Evolutionary conservation across 148 eudicot species (phyloP).

Genomic region (Camellia japonica): DNA sequence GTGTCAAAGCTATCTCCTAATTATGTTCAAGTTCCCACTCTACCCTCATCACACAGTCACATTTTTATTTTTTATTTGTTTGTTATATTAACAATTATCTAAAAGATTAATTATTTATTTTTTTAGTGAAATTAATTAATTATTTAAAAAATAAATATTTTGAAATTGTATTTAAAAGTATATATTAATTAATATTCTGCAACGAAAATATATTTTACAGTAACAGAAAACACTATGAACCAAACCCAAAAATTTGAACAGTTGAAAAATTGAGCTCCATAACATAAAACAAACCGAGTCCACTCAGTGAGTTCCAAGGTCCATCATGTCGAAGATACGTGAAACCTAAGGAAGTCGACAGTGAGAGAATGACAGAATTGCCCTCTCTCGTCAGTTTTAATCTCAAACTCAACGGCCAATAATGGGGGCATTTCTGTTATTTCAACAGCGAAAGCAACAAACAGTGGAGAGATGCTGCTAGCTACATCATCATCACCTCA

Average conservation of each 20-base stretch:
- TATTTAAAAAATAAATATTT: too few species aligned
- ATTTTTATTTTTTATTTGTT: too few species aligned
- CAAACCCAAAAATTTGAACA: too few species aligned
- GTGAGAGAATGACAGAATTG: not conserved
- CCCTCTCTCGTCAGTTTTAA: not conserved
- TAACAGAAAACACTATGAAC: too few species aligned
- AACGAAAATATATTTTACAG: too few species aligned
- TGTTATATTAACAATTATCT: too few species aligned
- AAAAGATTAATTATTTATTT: too few species aligned
- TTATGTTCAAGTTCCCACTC: not conserved
- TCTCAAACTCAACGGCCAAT: constrained; percentile 13
- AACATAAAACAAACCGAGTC: not conserved
- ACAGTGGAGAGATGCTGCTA: not conserved
- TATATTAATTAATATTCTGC: too few species aligned
- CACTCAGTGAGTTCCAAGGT: constrained; percentile 1
- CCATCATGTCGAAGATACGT: constrained; percentile 5
- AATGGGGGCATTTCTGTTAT: constrained; percentile 19
- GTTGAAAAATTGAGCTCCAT: too few species aligned
- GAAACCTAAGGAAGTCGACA: constrained; percentile 7
- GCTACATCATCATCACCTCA: constrained; percentile 19
- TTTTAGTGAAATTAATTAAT: too few species aligned
- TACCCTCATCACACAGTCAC: not conserved
- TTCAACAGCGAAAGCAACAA: not conserved
- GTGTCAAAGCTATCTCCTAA: constrained; percentile 2
- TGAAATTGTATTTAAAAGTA: too few species aligned